Evolutionary conservation across 345 rosid species (phyloP).

Genomic region (Alliaria petiolata): DNA sequence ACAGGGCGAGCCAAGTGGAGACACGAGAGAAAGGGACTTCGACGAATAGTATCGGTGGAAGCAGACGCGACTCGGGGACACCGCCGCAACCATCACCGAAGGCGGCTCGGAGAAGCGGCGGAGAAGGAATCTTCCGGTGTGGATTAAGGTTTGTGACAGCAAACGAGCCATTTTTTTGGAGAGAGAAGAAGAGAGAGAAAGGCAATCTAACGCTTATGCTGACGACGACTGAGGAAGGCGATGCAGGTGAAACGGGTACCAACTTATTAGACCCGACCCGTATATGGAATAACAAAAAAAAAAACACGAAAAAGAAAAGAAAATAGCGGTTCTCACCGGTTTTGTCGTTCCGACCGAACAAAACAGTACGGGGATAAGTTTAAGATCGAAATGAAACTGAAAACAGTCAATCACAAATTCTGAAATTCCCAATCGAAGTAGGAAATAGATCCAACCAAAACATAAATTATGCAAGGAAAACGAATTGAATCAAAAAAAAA

Average conservation of each 20-base stretch:
- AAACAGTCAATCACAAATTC: too few relatives aligned
- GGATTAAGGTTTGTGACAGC: not conserved
- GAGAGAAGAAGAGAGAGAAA: too few relatives aligned
- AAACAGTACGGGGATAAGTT: not conserved
- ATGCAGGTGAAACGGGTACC: slow-evolving; percentile 14
- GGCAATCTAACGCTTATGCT: not conserved
- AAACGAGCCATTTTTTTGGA: slow-evolving; percentile 8
- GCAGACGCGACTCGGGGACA: slow-evolving; percentile 2
- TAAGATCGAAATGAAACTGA: too few relatives aligned
- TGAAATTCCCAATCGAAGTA: not conserved
- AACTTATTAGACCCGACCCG: not conserved
- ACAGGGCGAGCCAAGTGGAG: not conserved
- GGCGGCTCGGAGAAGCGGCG: slow-evolving; percentile 5
- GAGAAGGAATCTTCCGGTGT: slow-evolving; percentile 14
- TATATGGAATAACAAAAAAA: not conserved
- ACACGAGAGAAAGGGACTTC: not conserved
- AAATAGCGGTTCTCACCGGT: not conserved
- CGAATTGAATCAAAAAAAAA: not conserved
- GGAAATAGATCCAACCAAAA: too few relatives aligned
- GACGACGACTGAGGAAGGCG: slow-evolving; percentile 2
- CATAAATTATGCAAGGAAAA: not conserved
- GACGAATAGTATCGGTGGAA: slow-evolving; percentile 26
- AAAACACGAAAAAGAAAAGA: not conserved
- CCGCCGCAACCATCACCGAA: not conserved
- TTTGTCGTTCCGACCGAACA: not conserved